Evolutionary conservation across 2,329 filamentous ascomycete genomes (phyloP).

Genomic region (Colletotrichum chlorophyti): DNA sequence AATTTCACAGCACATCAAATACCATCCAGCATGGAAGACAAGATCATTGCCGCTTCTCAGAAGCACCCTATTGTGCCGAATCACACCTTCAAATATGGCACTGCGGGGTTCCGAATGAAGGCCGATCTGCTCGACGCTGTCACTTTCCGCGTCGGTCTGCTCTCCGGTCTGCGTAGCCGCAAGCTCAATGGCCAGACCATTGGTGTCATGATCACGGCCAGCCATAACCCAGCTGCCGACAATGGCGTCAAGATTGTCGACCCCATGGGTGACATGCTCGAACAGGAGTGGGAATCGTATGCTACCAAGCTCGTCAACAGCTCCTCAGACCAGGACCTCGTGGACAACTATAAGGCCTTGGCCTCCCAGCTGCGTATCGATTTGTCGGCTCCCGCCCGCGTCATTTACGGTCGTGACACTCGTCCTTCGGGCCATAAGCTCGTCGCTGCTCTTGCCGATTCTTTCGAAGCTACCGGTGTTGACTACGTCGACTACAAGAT

Average conservation of each 20-base stretch:
- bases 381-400: conserved; percentile 72
- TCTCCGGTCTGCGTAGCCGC: conserved; percentile 86
- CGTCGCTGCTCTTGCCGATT: conserved; percentile 78
- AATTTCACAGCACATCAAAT: neutral
- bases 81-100: conserved; percentile 69
- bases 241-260: conserved; percentile 97
- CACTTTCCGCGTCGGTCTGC: conserved; percentile 88
- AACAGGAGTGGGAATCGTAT: conserved; percentile 91
- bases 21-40: conserved; percentile 53
- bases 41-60: conserved; percentile 66
- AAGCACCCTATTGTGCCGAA: conserved; percentile 66
- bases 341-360: conserved; percentile 77
- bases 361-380: conserved; percentile 80
- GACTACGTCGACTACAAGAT: conserved; percentile 86
- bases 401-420: conserved; percentile 92
- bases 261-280: conserved; percentile 97
- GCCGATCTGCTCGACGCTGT: conserved; percentile 88
- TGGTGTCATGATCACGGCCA: conserved; percentile 95
- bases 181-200: conserved; percentile 91
- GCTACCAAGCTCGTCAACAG: conserved; percentile 92
- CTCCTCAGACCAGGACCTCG: conserved; percentile 74
- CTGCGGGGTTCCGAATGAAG: conserved; percentile 73
- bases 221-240: conserved; percentile 88
- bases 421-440: conserved; percentile 89
- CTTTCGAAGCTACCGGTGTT: conserved; percentile 76